phyloP scores from a whole-genome alignment of 805 yeast species.

The Candida arabinofermentans region DNA sequence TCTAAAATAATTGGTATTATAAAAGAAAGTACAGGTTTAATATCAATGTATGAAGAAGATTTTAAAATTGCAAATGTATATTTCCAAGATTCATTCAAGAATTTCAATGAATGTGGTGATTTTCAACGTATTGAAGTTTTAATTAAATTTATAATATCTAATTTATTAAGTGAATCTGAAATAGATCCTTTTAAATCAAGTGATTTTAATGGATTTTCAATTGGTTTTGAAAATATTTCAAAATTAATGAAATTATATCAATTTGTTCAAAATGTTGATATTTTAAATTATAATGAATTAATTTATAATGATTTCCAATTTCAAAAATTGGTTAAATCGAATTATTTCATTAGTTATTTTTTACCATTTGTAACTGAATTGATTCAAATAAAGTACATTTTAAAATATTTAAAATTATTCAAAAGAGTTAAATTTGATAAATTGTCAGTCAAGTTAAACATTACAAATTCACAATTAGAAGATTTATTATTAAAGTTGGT shows the following conservation, averaged over 20 bases:
- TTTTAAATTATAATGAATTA: constrained; percentile 19
- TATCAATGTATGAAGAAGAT: constrained; percentile 56
- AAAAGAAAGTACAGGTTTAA: constrained; percentile 70
- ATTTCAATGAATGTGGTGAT: constrained; percentile 56
- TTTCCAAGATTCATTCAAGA: constrained; percentile 47
- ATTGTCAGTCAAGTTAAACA: constrained; percentile 18
- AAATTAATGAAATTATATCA: constrained; percentile 25
- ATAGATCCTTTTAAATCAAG: constrained; percentile 71
- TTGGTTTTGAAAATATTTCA: constrained; percentile 16
- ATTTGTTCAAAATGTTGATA: constrained; percentile 23
- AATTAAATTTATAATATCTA: constrained; percentile 57
- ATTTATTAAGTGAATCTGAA: constrained; percentile 58
- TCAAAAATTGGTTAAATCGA: constrained; percentile 6
- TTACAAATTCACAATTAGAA: constrained; percentile 18
- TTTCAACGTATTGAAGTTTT: constrained; percentile 52
- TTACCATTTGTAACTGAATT: constrained; percentile 24
- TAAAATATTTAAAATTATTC: constrained; percentile 20
- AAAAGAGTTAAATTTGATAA: constrained; percentile 18
- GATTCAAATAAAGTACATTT: constrained; percentile 22
- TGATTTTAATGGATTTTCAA: constrained; percentile 45
- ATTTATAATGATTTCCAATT: constrained; percentile 9
- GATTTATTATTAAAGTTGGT: constrained; percentile 22
- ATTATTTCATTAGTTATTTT: constrained; percentile 19
- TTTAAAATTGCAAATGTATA: constrained; percentile 50
- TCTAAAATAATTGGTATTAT: constrained; percentile 72